Conservation (phyloP, 192 early-diverging fungal genomes). For the Umbelopsis sp. region DNA sequence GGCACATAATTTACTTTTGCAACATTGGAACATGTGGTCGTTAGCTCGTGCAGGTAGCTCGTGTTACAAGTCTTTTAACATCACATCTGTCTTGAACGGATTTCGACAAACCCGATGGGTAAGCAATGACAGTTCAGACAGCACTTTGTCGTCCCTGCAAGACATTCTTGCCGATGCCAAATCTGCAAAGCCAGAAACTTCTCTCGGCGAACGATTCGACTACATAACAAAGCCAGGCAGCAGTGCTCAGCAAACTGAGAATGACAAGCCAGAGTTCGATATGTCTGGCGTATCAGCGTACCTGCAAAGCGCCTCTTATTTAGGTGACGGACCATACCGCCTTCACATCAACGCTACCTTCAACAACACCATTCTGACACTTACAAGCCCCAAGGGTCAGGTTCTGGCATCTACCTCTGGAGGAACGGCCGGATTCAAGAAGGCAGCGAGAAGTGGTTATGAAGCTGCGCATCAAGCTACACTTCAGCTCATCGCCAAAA, state of each 20-base stretch:
- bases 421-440: constrained; percentile 85
- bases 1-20: background rate
- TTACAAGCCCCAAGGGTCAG: constrained; percentile 72
- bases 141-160: background rate
- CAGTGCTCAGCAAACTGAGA: background rate
- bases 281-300: background rate
- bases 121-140: background rate
- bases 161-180: background rate
- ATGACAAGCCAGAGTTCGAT: background rate
- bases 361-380: constrained; percentile 90
- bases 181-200: background rate
- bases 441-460: constrained; percentile 82
- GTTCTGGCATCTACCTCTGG: constrained; percentile 75
- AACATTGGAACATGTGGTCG: background rate
- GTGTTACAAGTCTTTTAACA: background rate
- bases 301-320: background rate
- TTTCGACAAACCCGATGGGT: background rate
- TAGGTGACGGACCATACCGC: constrained; percentile 39
- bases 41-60: background rate
- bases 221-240: background rate
- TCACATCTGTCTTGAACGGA: background rate
- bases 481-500: constrained; percentile 65
- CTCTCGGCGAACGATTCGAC: background rate
- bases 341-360: constrained; percentile 58
- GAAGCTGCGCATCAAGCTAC: constrained; percentile 94